phyloP scores from a whole-genome alignment of 768 basidiomycete genomes.

The Panaeolus papilionaceus region DNA sequence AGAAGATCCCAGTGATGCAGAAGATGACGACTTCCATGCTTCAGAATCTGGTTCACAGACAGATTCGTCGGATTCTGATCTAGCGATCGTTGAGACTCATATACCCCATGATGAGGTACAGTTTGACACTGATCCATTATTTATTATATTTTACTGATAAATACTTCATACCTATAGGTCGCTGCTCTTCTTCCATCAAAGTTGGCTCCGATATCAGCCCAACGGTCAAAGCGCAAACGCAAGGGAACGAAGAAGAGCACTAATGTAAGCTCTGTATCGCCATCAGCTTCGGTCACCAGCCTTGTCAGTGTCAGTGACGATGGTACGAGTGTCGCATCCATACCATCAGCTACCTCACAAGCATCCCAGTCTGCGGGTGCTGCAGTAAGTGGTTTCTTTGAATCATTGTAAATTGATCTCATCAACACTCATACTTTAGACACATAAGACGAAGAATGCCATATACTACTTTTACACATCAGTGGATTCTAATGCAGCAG shows the following conservation, averaged over 20 bases:
- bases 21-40: no score
- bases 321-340: slow-evolving; percentile 13
- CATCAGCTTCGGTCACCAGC: background rate
- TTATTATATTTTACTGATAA: background rate
- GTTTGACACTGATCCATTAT: background rate
- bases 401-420: no score
- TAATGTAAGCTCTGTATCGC: background rate
- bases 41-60: no score
- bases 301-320: slow-evolving; percentile 2
- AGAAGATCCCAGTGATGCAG: no score
- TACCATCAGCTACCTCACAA: background rate
- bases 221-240: slow-evolving; percentile 10
- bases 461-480: slow-evolving; percentile 26
- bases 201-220: background rate
- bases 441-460: slow-evolving; percentile 15
- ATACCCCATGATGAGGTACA: slow-evolving; percentile 16
- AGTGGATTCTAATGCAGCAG: slow-evolving; percentile 16
- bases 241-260: slow-evolving; percentile 5
- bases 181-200: slow-evolving; percentile 21
- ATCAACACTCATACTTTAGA: background rate
- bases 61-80: no score
- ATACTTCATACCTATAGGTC: slow-evolving; percentile 16
- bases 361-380: background rate
- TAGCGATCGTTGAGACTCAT: no score
- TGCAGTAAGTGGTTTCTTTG: slow-evolving; percentile 1